phyloP scores from a whole-genome alignment of 768 basidiomycete species.

The Fibroporia radiculosa region DNA sequence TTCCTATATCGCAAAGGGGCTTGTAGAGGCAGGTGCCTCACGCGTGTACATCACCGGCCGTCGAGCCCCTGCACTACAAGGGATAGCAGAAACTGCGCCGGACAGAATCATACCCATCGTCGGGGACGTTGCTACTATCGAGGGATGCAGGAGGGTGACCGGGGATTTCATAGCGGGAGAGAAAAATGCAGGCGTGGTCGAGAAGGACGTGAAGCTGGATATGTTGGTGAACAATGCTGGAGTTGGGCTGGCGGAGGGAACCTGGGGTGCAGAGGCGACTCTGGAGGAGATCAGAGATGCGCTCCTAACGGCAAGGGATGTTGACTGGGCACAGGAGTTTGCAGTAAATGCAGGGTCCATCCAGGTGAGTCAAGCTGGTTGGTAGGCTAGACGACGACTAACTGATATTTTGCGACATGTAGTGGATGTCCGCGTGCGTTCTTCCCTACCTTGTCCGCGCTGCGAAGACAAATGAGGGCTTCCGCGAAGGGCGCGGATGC shows the following conservation, averaged over 20 bases:
- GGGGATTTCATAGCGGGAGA: slow-evolving; percentile 7
- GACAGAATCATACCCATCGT: slow-evolving; percentile 6
- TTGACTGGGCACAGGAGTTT: slow-evolving; percentile 10
- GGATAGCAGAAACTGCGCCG: background rate
- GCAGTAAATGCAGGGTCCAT: slow-evolving; percentile 10
- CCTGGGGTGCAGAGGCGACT: background rate
- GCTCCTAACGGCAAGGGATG: slow-evolving; percentile 10
- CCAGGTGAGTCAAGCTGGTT: slow-evolving; percentile 5
- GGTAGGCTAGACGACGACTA: background rate
- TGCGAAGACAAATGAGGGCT: slow-evolving; percentile 6
- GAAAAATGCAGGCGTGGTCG: slow-evolving; percentile 2
- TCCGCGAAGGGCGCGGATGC: slow-evolving; percentile 9
- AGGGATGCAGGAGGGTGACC: slow-evolving; percentile 7
- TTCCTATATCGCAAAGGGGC: slow-evolving; percentile 12
- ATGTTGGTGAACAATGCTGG: slow-evolving; percentile 11
- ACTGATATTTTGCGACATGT: background rate
- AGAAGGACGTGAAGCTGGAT: slow-evolving; percentile 5
- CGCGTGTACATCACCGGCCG: slow-evolving; percentile 16
- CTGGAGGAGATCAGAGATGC: slow-evolving; percentile 8
- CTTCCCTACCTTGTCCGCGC: slow-evolving; percentile 11
- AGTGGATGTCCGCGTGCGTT: slow-evolving; percentile 13
- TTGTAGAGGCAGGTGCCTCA: slow-evolving; percentile 8
- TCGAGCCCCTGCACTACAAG: slow-evolving; percentile 5
- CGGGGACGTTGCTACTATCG: slow-evolving; percentile 12
- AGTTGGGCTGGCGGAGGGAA: slow-evolving; percentile 6